Conservation (phyloP, 139 green algal species). For the Volvox reticuliferus region DNA sequence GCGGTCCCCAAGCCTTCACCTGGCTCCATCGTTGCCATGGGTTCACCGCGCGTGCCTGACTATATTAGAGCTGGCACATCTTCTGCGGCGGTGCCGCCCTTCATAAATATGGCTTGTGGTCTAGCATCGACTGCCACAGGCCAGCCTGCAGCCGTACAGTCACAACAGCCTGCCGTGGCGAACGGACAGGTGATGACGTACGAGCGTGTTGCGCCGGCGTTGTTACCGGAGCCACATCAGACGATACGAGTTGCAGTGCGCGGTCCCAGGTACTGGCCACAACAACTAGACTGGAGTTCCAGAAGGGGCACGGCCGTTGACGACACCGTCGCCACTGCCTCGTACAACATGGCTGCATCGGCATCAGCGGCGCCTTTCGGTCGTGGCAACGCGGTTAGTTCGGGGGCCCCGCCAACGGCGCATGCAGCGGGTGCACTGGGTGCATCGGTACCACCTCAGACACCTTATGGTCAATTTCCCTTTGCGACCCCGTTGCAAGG, state of each 20-base stretch:
- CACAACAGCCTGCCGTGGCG: neutral
- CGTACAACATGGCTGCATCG: neutral
- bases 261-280: conserved; percentile 83
- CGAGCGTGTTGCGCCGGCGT: conserved; percentile 2
- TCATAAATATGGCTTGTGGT: neutral
- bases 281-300: conserved; percentile 52
- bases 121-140: neutral
- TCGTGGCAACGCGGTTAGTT: neutral
- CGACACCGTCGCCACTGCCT: neutral
- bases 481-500: neutral
- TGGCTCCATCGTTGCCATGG: neutral
- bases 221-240: conserved; percentile 41
- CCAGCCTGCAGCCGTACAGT: neutral
- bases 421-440: too few relatives aligned
- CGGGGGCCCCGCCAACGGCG: neutral
- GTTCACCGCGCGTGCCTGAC: neutral
- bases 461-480: neutral
- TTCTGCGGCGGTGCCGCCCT: neutral
- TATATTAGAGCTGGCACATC: too few relatives aligned
- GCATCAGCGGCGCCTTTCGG: neutral
- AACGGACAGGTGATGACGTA: neutral
- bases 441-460: neutral
- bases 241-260: conserved; percentile 58
- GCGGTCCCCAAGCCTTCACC: neutral
- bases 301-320: neutral